Evolutionary conservation across 1,284 basidiomycete species (phyloP), one percentile per base, ranked within the genome.

Genomic region (Pseudozyma tsukubaensis): DNA sequence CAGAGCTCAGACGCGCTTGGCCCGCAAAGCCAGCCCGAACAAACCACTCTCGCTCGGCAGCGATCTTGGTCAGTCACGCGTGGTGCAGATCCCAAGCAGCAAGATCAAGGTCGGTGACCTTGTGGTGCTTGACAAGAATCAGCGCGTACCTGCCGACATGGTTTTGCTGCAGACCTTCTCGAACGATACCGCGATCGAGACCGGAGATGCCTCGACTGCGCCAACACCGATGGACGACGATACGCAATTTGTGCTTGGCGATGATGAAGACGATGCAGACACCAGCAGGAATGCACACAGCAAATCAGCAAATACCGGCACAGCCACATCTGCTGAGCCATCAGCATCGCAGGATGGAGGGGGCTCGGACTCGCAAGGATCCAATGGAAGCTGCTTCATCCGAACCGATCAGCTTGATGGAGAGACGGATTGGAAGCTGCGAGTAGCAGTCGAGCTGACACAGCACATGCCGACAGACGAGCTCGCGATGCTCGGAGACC

Each of bases 401-500:
- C 89, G 96, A 6, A 99, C 97, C 0, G 97, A 99, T 85, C 97
- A 99, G 83, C 88, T 99, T 11, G 97, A 99, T 78, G 97, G 97
- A 47, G 97, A 99, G 86, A 99, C 97, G 1, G 97, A 99, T 80
- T 99, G 97, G 97, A 99, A 99, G 85, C 87, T 98, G 52, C 90
- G 93, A 11, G 91, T 97, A 1, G 95, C 96, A 0, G 91, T 97
- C 4, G 89, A 91, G 1, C 88, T 91, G 29, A 93, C 92, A 34
- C 94, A 97, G 86, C 90, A 90, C 77, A 85, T 96, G 66, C 86
- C 87, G 0, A 89, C 87, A 42, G 86, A 86, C 18, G 91, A 91
- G 24, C 85, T 99, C 3, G 87, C 92, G 21, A 85, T 87, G 8
- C 85, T 96, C 13, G 48, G 66, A 47, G 54, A 73, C 18, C 72